A percentile compares a stretch with the other conserved stretches of the same genome.
These are phyloP conservation scores for Suhomyces sp. DNA, from an alignment of 805 yeast genomes.

Conservation along the genomic window DNA sequence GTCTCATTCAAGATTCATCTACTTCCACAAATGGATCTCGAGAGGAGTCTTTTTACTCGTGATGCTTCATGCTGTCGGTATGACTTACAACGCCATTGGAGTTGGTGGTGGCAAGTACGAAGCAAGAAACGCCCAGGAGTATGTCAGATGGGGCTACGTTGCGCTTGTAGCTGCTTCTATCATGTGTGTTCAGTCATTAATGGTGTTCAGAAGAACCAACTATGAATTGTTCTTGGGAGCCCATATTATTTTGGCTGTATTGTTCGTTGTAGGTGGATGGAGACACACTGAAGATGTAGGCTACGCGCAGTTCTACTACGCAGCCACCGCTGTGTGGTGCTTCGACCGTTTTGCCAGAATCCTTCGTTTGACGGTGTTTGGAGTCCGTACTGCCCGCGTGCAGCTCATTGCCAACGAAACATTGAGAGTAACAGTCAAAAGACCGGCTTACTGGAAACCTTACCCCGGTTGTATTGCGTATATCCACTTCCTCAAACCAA, in stretches of 20 bases:
- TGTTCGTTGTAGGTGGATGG: constrained; percentile 56
- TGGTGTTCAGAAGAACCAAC: constrained; percentile 46
- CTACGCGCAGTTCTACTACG: constrained; percentile 22
- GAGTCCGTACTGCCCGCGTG: constrained; percentile 37
- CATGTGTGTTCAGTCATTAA: constrained; percentile 48
- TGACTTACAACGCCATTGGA: constrained; percentile 32
- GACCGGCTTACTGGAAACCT: constrained; percentile 49
- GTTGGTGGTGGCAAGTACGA: constrained; percentile 27
- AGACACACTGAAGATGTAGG: constrained; percentile 43
- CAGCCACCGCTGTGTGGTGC: constrained; percentile 36
- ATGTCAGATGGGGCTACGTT: constrained; percentile 35
- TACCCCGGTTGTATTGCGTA: constrained; percentile 57
- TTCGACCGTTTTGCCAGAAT: constrained; percentile 36
- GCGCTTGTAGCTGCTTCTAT: constrained; percentile 34
- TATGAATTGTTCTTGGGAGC: constrained; percentile 50
- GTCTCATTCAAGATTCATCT: constrained; percentile 53
- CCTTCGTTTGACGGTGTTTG: constrained; percentile 33
- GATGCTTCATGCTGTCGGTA: constrained; percentile 46
- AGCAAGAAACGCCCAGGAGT: constrained; percentile 25
- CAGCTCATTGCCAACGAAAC: constrained; percentile 44
- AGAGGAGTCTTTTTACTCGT: constrained; percentile 48
- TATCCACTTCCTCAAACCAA: constrained; percentile 52
- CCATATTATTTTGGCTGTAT: constrained; percentile 33
- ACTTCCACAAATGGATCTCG: constrained; percentile 67
- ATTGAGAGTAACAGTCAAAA: constrained; percentile 45